Evolutionary conservation across 495 filamentous ascomycete genomes (phyloP).

Genomic region (Aspergillus carlsbadensis): DNA sequence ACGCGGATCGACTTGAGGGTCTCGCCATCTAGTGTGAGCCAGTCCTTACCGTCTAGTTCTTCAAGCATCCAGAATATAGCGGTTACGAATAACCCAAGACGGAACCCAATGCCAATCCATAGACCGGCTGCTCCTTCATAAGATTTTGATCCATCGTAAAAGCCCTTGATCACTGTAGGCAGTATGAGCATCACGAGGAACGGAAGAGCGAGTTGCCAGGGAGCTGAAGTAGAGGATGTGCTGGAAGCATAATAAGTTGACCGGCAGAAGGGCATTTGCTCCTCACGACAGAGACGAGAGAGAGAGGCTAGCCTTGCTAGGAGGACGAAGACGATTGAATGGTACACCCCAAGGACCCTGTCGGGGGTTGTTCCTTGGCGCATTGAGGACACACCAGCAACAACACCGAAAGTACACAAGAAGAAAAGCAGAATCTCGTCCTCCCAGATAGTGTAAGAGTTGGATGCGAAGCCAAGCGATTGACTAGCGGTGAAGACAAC

Average conservation of each 20-base stretch:
- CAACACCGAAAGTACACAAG: constrained; percentile 79
- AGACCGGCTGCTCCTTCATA: constrained; percentile 80
- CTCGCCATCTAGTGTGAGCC: constrained; percentile 64
- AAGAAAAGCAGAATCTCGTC: constrained; percentile 93
- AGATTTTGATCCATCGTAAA: constrained; percentile 72
- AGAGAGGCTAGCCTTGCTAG: constrained; percentile 82
- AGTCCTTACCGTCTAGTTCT: constrained; percentile 84
- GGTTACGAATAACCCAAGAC: constrained; percentile 68
- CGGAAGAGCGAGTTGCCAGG: constrained; percentile 84
- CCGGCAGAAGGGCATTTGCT: constrained; percentile 95
- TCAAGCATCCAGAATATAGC: constrained; percentile 89
- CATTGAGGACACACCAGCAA: constrained; percentile 69
- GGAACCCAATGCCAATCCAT: constrained; percentile 82
- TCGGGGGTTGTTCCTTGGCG: constrained; percentile 61
- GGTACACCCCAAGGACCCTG: constrained; percentile 71
- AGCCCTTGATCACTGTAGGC: constrained; percentile 74
- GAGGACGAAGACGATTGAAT: constrained; percentile 79
- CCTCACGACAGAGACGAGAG: constrained; percentile 92
- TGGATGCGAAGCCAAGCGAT: constrained; percentile 89
- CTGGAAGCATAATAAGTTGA: constrained; percentile 95
- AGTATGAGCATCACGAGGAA: constrained; percentile 70
- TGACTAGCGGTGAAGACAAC: constrained; percentile 77
- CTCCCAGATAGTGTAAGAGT: constrained; percentile 99
- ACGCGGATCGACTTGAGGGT: constrained; percentile 71
- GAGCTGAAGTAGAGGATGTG: constrained; percentile 86